These are phyloP conservation scores for Favolaschia claudopus DNA, from an alignment of 768 basidiomycete genomes.

Conservation along the genomic window DNA sequence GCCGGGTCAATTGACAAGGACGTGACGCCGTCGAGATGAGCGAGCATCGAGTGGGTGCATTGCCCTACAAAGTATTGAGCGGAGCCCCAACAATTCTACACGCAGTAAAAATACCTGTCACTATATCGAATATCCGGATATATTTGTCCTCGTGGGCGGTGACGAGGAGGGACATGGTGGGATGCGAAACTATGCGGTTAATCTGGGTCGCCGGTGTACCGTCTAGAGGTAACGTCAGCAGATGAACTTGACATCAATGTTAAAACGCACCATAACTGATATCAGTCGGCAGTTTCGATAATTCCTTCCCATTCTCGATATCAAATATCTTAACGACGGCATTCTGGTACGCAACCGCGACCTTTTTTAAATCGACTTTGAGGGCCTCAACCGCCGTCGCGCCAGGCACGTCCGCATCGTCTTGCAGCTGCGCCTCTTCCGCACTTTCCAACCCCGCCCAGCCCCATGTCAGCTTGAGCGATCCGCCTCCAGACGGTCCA, in stretches of 20 bases:
- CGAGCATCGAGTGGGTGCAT: slow-evolving; percentile 89
- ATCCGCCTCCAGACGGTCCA: slow-evolving; percentile 67
- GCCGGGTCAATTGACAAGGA: slow-evolving; percentile 89
- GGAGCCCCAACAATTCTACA: background rate
- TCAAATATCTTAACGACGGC: slow-evolving; percentile 91
- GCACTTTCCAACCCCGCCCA: slow-evolving; percentile 71
- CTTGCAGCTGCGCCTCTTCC: slow-evolving; percentile 55
- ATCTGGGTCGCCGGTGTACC: slow-evolving; percentile 80
- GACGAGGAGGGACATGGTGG: slow-evolving; percentile 86
- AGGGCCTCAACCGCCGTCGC: slow-evolving; percentile 88
- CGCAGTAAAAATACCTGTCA: slow-evolving; percentile 64
- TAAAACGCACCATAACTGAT: slow-evolving; percentile 58
- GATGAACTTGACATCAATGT: too few relatives aligned
- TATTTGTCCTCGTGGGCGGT: slow-evolving; percentile 95
- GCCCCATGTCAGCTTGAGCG: slow-evolving; percentile 80
- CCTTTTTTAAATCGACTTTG: slow-evolving; percentile 82
- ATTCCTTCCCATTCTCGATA: slow-evolving; percentile 86
- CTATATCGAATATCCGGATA: slow-evolving; percentile 88
- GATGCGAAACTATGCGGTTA: slow-evolving; percentile 89
- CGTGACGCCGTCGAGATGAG: slow-evolving; percentile 92
- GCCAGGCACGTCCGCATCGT: slow-evolving; percentile 63
- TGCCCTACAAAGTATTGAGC: slow-evolving; percentile 56
- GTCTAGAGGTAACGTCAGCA: too few relatives aligned
- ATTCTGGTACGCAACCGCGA: slow-evolving; percentile 91
- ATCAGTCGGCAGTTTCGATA: slow-evolving; percentile 66